phyloP scores from a whole-genome alignment of 192 early-diverging fungal genomes.

The Coemansia sp. region DNA sequence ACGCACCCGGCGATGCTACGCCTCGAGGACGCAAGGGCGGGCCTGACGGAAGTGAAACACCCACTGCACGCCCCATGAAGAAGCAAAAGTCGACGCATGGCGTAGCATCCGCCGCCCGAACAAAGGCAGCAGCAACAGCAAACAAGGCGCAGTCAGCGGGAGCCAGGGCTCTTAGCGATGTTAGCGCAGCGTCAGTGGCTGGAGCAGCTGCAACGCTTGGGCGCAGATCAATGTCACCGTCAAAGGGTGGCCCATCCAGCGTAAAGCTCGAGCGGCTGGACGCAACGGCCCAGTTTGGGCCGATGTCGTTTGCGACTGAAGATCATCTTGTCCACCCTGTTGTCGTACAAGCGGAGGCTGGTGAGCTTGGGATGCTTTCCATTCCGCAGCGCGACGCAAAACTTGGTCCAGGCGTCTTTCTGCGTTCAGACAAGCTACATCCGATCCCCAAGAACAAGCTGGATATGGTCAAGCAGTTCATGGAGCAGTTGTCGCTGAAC shows the following conservation, averaged over 20 bases:
- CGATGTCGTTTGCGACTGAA: slow-evolving; percentile 42
- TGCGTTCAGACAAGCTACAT: slow-evolving; percentile 54
- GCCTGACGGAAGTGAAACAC: slow-evolving; percentile 15
- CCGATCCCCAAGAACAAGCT: slow-evolving; percentile 53
- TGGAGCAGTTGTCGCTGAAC: slow-evolving; percentile 43
- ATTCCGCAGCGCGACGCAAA: slow-evolving; percentile 44
- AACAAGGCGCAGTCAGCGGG: slow-evolving; percentile 15
- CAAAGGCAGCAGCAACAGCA: slow-evolving; percentile 13
- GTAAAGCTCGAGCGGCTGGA: slow-evolving; percentile 25
- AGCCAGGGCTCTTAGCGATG: slow-evolving; percentile 6
- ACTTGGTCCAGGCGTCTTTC: slow-evolving; percentile 50
- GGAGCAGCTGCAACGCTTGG: background rate
- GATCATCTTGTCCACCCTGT: slow-evolving; percentile 41
- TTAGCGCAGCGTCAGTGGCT: background rate
- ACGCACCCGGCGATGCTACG: background rate
- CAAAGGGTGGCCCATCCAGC: slow-evolving; percentile 5
- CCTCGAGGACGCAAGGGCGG: slow-evolving; percentile 44
- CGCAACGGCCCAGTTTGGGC: slow-evolving; percentile 23
- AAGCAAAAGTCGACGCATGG: slow-evolving; percentile 44
- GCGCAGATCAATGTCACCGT: slow-evolving; percentile 37
- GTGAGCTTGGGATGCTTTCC: slow-evolving; percentile 28
- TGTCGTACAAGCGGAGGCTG: slow-evolving; percentile 20
- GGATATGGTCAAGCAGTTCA: slow-evolving; percentile 52
- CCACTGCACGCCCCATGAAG: slow-evolving; percentile 24
- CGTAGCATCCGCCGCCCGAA: slow-evolving; percentile 8